These are phyloP conservation scores for Biscogniauxia mediterranea DNA, from an alignment of 2,329 filamentous ascomycete species.

Conservation along the genomic window DNA sequence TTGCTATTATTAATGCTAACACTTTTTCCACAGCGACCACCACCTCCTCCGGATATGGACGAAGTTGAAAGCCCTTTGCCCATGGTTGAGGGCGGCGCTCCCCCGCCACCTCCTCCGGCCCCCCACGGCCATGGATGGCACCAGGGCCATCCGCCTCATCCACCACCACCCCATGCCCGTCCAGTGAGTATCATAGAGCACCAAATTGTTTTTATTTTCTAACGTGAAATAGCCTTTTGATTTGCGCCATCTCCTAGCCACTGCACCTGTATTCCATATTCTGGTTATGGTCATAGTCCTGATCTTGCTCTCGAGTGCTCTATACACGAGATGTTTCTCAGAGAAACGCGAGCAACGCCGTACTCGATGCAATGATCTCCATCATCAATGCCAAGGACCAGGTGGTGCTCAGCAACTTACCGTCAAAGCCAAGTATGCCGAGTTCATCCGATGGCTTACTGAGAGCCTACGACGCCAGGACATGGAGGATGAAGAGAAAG, in stretches of 20 bases:
- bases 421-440: constrained; percentile 26
- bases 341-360: constrained; percentile 28
- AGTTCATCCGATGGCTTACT: constrained; percentile 32
- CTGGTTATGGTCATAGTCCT: constrained; percentile 23
- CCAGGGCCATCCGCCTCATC: background rate
- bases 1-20: background rate
- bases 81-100: constrained; percentile 2
- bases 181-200: constrained; percentile 5
- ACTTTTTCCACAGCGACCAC: background rate
- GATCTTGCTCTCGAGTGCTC: constrained; percentile 23
- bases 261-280: constrained; percentile 14
- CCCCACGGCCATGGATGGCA: background rate
- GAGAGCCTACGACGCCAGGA: constrained; percentile 20
- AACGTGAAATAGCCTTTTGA: constrained; percentile 13
- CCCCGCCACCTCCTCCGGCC: constrained; percentile 8
- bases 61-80: background rate
- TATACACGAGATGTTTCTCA: constrained; percentile 28
- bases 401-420: constrained; percentile 10
- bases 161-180: constrained; percentile 4
- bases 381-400: constrained; percentile 14
- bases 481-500: constrained; percentile 37
- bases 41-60: background rate
- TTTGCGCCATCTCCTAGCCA: constrained; percentile 10
- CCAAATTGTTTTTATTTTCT: constrained; percentile 4
- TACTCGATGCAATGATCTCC: constrained; percentile 25